Evolutionary conservation across 1,284 basidiomycete genomes (phyloP), one percentile per base, ranked within the genome.

Genomic region (Cutaneotrichosporon sp.): DNA sequence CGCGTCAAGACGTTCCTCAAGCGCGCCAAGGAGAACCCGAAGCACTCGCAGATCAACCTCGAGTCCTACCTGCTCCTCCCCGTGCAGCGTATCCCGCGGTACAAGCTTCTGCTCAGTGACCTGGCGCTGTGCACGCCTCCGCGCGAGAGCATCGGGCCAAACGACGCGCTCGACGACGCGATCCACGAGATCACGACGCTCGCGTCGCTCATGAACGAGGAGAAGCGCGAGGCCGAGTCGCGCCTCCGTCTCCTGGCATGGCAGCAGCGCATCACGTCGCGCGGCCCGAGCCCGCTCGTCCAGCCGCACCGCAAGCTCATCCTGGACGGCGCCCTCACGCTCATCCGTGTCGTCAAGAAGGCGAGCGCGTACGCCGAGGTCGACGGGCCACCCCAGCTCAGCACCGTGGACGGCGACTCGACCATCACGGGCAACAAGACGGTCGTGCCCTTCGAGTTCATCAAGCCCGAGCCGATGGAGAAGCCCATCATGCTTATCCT

Each of bases 241-340:
- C 84, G 95, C 34, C 85, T 88, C 38, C 90, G 91, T 71, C 84
- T 97, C 31, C 90, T 95, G 24, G 87, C 89, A 71, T 81, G 97
- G 97, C 95, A 99, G 81, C 79, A 88, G 55, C 85, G 92, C 68
- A 97, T 99, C 72, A 85, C 89, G 46, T 92, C 92, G 27, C 89
- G 87, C 71, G 97, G 97, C 77, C 91, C 93, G 4, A 95, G 92
- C 62, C 95, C 97, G 11, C 83, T 99, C 46, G 97, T 99, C 29
- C 97, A 99, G 78, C 97, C 95, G 16, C 97, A 99, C 82, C 87
- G 95, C 84, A 91, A 86, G 61, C 85, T 94, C 42, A 90, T 94
- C 61, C 89, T 94, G 86, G 92, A 95, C 72, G 94, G 94, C 16
- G 83, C 85, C 22, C 79, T 97, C 52, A 82, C 88, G 55, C 82